A percentile compares a stretch with the other conserved stretches of the same genome.
These are phyloP conservation scores for Pelargonium exstipulatum DNA, from an alignment of 441 rosid genomes.

Conservation along the genomic window DNA sequence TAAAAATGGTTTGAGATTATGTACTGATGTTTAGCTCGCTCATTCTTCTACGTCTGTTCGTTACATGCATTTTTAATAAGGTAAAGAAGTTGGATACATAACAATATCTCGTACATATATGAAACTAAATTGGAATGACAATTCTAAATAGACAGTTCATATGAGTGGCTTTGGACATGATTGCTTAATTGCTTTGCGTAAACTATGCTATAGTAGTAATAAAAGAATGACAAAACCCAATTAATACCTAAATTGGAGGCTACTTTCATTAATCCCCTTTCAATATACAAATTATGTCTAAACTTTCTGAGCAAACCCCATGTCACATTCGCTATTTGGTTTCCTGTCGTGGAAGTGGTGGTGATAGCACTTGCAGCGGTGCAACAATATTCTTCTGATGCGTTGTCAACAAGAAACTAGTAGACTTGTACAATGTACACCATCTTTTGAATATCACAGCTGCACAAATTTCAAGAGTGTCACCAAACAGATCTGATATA, in stretches of 20 bases:
- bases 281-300: background rate
- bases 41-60: no score
- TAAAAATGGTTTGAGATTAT: no score
- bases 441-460: constrained; percentile 23
- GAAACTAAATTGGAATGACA: background rate
- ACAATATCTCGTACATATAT: no score
- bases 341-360: no score
- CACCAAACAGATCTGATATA: constrained; percentile 10
- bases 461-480: constrained; percentile 14
- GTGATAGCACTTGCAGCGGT: constrained; percentile 2
- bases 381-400: constrained; percentile 14
- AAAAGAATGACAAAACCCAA: background rate
- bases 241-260: background rate
- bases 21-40: no score
- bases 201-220: background rate
- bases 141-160: background rate
- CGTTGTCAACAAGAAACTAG: background rate
- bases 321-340: no score
- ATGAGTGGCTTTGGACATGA: background rate
- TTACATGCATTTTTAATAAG: no score
- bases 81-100: no score
- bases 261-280: background rate
- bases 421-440: background rate
- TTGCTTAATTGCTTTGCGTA: background rate
- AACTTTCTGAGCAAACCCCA: no score